Base-by-base conservation (phyloP, 768 basidiomycete species). In the Paxillus ammoniavirescens region DNA sequence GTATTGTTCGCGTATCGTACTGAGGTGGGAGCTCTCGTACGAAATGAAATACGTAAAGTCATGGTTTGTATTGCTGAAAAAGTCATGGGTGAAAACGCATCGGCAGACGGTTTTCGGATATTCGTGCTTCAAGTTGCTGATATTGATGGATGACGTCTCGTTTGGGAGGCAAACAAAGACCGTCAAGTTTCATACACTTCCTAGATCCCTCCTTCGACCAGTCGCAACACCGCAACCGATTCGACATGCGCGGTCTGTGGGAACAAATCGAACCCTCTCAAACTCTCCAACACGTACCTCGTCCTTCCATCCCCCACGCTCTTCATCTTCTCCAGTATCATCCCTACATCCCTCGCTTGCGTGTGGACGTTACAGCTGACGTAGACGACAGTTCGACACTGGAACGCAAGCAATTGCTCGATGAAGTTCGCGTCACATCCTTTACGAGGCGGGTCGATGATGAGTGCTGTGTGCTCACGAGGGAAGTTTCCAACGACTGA, bases 191-290 rank as follows among this genome's bases (percentile, higher is more conserved):
- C 42, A 42, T 21, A 7, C 31, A 38, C 4, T 23, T 26, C 9
- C 21, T 35, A 13, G 5, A 48, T 44, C 45, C 35, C 45, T 0
- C 7, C 21, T 31, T 54, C 58, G 5, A 71, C 72, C 42, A 86
- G 71, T 57, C 82, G 75, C 61, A 91, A 72, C 28, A 91, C 78
- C 6, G 87, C 86, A 12, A 92, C 84, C 51, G 82, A 82, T 72
- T 98, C 93, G 8, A 96, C 92, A 76, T 98, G 95, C 12, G 91
- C 89, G 23, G 93, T 96, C 77, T 98, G 94, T 8, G 96, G 93
- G 75, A 98, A 99, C 50, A 99, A 66, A 75, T 98, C 96, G 60
- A 97, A 92, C 35, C 93, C 95, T 56, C 89, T 71, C 62, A 97
- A 60, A 61, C 85, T 91, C 73, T 94, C 90, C 63, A 99, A 61